These are phyloP conservation scores for Saccharomycopsis vini DNA, from an alignment of 805 yeast genomes.

Conservation along the genomic window DNA sequence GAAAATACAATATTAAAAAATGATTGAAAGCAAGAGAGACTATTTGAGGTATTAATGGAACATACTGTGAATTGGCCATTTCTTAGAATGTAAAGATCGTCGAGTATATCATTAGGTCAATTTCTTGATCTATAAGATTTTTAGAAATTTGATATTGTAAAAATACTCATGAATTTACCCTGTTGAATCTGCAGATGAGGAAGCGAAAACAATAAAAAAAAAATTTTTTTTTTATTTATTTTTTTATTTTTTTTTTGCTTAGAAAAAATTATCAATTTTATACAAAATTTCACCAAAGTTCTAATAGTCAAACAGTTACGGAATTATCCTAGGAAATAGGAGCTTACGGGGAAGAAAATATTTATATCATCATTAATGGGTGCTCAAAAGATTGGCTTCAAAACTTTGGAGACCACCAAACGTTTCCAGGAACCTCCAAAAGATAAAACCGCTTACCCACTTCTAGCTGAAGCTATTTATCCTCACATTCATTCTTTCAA, in stretches of 20 bases:
- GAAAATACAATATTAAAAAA: not conserved
- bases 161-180: too few species aligned
- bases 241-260: not conserved
- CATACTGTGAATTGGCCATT: constrained; percentile 15
- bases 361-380: not conserved
- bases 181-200: not conserved
- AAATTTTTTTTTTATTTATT: too few species aligned
- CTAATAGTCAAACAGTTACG: too few species aligned
- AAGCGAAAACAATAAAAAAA: too few species aligned
- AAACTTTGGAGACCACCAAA: constrained; percentile 79
- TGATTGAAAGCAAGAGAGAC: too few species aligned
- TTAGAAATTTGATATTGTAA: too few species aligned
- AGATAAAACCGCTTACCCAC: constrained; percentile 73
- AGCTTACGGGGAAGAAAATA: not conserved
- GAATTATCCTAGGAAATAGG: too few species aligned
- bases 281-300: too few species aligned
- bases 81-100: too few species aligned
- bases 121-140: too few species aligned
- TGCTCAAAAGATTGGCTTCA: constrained; percentile 25
- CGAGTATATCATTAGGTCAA: too few species aligned
- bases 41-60: not conserved
- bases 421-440: constrained; percentile 85
- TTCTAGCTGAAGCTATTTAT: constrained; percentile 78
- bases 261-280: not conserved
- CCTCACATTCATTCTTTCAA: constrained; percentile 96